Evolutionary conservation across 1,284 basidiomycete genomes (phyloP).

Genomic region (Ceratobasidium sp.): DNA sequence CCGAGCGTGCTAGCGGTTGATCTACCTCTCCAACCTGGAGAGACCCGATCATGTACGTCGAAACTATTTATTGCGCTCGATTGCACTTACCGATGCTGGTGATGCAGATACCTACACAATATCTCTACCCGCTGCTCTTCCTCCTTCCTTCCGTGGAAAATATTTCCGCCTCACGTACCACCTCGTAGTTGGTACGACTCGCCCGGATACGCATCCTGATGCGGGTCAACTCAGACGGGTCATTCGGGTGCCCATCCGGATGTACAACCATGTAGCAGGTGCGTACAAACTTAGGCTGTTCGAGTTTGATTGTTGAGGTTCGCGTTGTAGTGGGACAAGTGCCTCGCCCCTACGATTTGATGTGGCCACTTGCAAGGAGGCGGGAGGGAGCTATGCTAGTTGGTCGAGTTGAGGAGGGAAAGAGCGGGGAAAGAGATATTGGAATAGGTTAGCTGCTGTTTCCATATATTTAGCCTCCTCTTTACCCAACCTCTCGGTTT

Average conservation of each 20-base stretch:
- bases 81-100: background rate
- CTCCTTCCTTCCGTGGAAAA: slow-evolving; percentile 89
- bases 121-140: slow-evolving; percentile 78
- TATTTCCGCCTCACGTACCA: slow-evolving; percentile 89
- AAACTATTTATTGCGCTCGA: background rate
- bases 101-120: slow-evolving; percentile 80
- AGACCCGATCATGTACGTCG: slow-evolving; percentile 80
- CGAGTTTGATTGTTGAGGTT: background rate
- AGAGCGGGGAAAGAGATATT: slow-evolving; percentile 21
- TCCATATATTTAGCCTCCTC: background rate
- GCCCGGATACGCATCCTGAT: slow-evolving; percentile 59
- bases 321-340: slow-evolving; percentile 61
- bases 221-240: slow-evolving; percentile 67
- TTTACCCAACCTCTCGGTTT: background rate
- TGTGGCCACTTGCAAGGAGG: slow-evolving; percentile 69
- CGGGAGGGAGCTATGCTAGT: slow-evolving; percentile 50
- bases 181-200: slow-evolving; percentile 85
- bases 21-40: slow-evolving; percentile 76
- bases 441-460: background rate
- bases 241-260: slow-evolving; percentile 87
- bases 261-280: slow-evolving; percentile 87
- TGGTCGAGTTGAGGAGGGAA: slow-evolving; percentile 44
- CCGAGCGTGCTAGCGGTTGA: slow-evolving; percentile 89
- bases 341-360: slow-evolving; percentile 69
- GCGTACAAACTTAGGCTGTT: slow-evolving; percentile 48